Base-by-base conservation (phyloP, 2,329 filamentous ascomycete species). In the Spiromastix sp. region DNA sequence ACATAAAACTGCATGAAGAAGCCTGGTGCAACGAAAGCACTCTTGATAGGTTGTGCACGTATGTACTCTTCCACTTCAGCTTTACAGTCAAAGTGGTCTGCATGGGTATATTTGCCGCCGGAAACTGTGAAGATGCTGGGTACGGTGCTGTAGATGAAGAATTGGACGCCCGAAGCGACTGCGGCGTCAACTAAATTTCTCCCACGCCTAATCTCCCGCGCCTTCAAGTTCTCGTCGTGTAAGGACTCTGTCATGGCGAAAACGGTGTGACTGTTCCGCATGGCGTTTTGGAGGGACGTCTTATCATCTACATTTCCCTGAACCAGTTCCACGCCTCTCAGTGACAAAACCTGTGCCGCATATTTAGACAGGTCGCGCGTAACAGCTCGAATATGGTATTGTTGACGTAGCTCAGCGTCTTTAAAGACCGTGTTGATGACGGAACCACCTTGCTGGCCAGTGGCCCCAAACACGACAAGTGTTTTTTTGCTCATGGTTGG, bases 381-480 rank as follows among this genome's bases (percentile, higher is more conserved):
- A 32, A 74, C 59, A 24, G 59, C 69, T 6, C 70, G 65, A 37
- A 74, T 57, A 30, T 55, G 63, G 54, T 62, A 74, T 36, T 63
- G 46, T 27, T 59, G 46, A 2, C 64, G 66, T 12, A 73, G 58
- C 2, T 49, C 46, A 1, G 61, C 45, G 42, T 71, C 61, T 22
- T 56, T 55, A 7, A 71, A 57, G 8, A 74, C 54, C 17, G 56
- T 49, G 31, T 61, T 49, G 36, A 72, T 54, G 6, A 72, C 56
- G 6, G 66, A 67, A 8, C 65, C 55, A 12, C 70, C 70, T 48
- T 73, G 70, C 22, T 67, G 59, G 39, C 70, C 68, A 0, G 70
- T 73, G 15, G 68, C 68, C 6, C 70, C 69, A 33, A 72, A 69
- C 16, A 73, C 57, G 17, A 56, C 60, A 21, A 70, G 51, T 20